These are phyloP conservation scores for Chlorella vulgaris DNA, from an alignment of 139 green algal genomes.

Conservation along the genomic window DNA sequence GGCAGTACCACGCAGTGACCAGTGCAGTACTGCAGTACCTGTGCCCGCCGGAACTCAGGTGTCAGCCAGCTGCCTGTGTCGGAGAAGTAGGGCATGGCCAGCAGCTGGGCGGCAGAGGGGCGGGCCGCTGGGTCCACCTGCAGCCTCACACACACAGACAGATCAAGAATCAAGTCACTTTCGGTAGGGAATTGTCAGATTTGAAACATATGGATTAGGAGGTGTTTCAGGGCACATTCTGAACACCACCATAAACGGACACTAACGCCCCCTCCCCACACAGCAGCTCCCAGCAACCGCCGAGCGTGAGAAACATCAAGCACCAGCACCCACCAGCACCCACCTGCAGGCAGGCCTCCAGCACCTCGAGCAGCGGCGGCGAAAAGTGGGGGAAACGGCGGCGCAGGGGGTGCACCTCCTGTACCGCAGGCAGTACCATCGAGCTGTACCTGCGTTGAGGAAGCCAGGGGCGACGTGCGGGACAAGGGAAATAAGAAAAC, in stretches of 20 bases:
- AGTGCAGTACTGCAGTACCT: no score
- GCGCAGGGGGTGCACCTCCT: constrained; percentile 40
- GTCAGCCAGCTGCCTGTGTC: background rate
- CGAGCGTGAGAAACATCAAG: no score
- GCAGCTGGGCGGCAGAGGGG: constrained; percentile 50
- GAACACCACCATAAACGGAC: no score
- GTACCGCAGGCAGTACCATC: constrained; percentile 43
- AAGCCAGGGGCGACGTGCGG: background rate
- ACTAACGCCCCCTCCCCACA: no score
- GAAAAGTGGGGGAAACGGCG: constrained; percentile 40
- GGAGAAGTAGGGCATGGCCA: constrained; percentile 62
- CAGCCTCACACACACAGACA: constrained; percentile 15
- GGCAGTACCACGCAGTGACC: no score
- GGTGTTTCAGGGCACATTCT: no score
- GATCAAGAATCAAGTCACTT: no score
- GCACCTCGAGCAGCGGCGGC: constrained; percentile 42
- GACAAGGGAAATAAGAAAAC: no score
- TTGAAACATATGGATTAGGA: no score
- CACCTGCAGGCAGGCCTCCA: constrained; percentile 62
- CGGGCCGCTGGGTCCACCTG: constrained; percentile 57
- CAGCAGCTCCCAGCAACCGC: no score
- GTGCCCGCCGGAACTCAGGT: constrained; percentile 10
- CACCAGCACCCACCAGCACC: no score
- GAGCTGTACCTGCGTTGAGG: constrained; percentile 31
- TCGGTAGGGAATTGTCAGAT: no score